Conservation (phyloP, 306 rosid species). For the Hippophae tibetana region DNA sequence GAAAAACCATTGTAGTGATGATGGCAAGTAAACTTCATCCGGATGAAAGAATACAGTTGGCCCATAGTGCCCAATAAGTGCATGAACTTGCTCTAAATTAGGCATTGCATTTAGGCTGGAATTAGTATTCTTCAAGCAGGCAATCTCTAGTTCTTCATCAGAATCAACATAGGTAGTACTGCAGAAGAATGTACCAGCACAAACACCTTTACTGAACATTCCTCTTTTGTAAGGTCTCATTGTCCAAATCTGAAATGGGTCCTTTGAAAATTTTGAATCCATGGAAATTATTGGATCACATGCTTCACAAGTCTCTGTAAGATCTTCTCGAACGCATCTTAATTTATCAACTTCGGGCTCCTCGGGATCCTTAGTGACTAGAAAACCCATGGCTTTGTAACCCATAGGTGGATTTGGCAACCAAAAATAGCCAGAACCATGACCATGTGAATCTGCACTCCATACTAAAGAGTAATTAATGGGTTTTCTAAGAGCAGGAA, state of each 20-base stretch:
- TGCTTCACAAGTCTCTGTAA: conserved; percentile 72
- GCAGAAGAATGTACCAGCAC: conserved; percentile 75
- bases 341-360: conserved; percentile 56
- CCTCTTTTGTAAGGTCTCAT: conserved; percentile 66
- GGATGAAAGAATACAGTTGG: conserved; percentile 68
- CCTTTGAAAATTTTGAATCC: conserved; percentile 32
- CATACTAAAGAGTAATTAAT: conserved; percentile 55
- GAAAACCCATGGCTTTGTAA: conserved; percentile 67
- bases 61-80: conserved; percentile 45
- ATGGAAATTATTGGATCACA: conserved; percentile 27
- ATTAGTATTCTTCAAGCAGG: conserved; percentile 43
- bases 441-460: conserved; percentile 41
- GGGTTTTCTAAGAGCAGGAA: conserved; percentile 55
- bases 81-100: conserved; percentile 43
- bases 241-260: conserved; percentile 51
- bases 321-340: conserved; percentile 67
- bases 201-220: conserved; percentile 47
- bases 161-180: conserved; percentile 34
- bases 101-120: conserved; percentile 41
- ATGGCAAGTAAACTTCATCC: conserved; percentile 41
- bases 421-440: conserved; percentile 70
- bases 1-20: conserved; percentile 58
- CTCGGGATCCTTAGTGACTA: conserved; percentile 43
- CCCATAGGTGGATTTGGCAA: conserved; percentile 76
- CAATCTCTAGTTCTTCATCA: conserved; percentile 26